Base-by-base conservation (phyloP, 768 basidiomycete species). In the Botryobasidium botryosum region DNA sequence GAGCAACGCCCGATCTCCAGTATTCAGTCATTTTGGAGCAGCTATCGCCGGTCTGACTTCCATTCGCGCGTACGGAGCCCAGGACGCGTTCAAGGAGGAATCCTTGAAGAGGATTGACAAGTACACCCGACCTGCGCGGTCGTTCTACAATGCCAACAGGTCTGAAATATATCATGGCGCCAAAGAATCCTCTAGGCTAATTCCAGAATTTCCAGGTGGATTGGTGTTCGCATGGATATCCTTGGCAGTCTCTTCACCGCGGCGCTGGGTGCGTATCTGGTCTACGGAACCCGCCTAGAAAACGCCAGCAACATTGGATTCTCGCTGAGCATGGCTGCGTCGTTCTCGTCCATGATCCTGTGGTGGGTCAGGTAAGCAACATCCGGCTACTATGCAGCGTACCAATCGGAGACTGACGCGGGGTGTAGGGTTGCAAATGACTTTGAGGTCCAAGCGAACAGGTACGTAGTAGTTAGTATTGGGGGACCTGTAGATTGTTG, bases 211-310 rank as follows among this genome's bases (percentile, higher is more conserved):
- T 35, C 17, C 41, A 65, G 69, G 42, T 72, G 71, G 71, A 56
- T 71, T 35, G 62, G 59, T 45, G 57, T 68, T 35, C 64, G 69
- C 47, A 64, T 85, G 31, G 82, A 86, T 55, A 56, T 67, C 29
- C 59, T 80, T 3, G 75, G 74, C 1, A 67, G 64, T 3, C 21
- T 74, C 10, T 80, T 80, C 55, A 64, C 72, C 0, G 59, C 70
- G 6, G 57, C 60, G 3, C 58, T 80, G 4, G 75, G 74, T n/a
- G 58, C 65, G 3, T 42, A 42, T 28, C 13, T 42, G 21, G 12
- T 42, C 8, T 42, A 42, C 27, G 40, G 25, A 8, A 13, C 10
- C 8, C 8, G 15, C 8, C 8, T 13, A 2, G 13, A 8, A 15
- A 42, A 64, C 21, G 56, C 65, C 2, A 63, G 65, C 1, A 61